Evolutionary conservation across 805 yeast species (phyloP), one percentile per base, ranked within the genome.

Genomic region (Yarrowia sp.): DNA sequence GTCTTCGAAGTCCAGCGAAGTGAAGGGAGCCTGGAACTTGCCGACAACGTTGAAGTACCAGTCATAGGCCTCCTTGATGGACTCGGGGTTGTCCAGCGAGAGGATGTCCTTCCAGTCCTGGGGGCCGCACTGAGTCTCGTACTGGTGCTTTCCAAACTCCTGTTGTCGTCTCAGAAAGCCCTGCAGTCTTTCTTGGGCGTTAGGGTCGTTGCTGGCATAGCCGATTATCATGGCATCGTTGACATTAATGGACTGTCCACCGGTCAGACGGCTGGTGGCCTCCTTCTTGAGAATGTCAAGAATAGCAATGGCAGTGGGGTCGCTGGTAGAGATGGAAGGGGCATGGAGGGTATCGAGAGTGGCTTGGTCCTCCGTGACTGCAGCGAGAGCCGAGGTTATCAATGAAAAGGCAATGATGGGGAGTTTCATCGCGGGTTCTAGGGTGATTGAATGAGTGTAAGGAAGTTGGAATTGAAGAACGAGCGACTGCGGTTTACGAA

Each of bases 191-290:
- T 30, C 33, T n/a, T 44, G 30, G 30, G 49, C 30, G 30, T 44
- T 44, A 12, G 49, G 49, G 20, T 44, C 49, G 49, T 12, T 44
- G 49, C 49, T 44, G 49, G 49, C 49, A 30, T 44, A 44, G 33
- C 14, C 14, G 49, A 44, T 44, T n/a, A 44, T 44, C n/a, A 12
- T 12, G 49, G 49, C n/a, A 24, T 24, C 30, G 30, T 24, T 24
- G 30, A 24, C 30, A 24, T 24, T 24, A 7, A 24, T 24, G 30
- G 30, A 24, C 30, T 24, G 30, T 24, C 30, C 30, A 24, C 30
- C 30, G 30, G 30, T 24, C 30, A 24, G 30, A 24, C 30, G 30
- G 30, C 30, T 24, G 30, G 30, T 7, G 33, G 49, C 49, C 33
- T 44, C n/a, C 14, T 20, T 30, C 3, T 44, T 15, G 33, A 44